Evolutionary conservation across 805 yeast species (phyloP).

Genomic region (Wickerhamomyces canadensis): DNA sequence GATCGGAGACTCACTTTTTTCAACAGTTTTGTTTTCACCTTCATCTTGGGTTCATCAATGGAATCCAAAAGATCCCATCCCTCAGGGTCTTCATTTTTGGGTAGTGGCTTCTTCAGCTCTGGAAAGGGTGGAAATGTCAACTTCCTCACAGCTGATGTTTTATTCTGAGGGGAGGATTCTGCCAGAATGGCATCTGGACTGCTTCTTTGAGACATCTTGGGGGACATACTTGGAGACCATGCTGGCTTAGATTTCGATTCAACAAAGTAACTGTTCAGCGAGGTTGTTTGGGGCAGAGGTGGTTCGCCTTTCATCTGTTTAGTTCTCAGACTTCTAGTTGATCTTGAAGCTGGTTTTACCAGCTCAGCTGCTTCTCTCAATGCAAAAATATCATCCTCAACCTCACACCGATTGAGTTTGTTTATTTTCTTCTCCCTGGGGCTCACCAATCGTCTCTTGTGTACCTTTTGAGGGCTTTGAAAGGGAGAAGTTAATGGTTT

Average conservation of each 20-base stretch:
- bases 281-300: too few relatives aligned
- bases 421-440: not conserved
- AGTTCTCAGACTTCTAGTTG: not conserved
- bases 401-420: not conserved
- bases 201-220: not conserved
- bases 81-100: not conserved
- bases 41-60: constrained; percentile 5
- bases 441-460: not conserved
- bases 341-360: not conserved
- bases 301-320: not conserved
- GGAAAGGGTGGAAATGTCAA: not conserved
- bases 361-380: not conserved
- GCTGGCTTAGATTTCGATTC: constrained; percentile 21
- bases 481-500: not conserved
- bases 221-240: constrained; percentile 16
- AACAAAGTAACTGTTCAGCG: constrained; percentile 13
- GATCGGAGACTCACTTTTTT: constrained; percentile 6
- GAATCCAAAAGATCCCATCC: constrained; percentile 5
- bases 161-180: not conserved
- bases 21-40: constrained; percentile 2
- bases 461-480: constrained; percentile 1
- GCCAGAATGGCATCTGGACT: not conserved
- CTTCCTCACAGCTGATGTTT: not conserved
- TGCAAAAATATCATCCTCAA: not conserved
- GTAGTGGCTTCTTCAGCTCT: not conserved